phyloP scores from a whole-genome alignment of 148 eudicot genomes.

The Arbutus unedo region DNA sequence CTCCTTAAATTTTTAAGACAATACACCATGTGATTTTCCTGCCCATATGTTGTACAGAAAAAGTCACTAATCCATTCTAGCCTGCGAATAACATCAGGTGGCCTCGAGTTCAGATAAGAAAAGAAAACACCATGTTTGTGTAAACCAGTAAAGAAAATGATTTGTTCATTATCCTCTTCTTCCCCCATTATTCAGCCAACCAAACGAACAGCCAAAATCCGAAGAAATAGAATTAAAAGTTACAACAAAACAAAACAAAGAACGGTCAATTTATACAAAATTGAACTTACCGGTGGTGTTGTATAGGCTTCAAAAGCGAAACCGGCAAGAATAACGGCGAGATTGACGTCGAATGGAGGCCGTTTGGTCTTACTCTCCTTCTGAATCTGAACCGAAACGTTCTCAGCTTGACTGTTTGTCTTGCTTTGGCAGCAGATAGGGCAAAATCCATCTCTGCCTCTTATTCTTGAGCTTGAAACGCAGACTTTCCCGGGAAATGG shows the following conservation, averaged over 20 bases:
- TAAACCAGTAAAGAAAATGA: too few species aligned
- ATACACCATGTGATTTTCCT: too few species aligned
- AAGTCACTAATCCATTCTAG: too few species aligned
- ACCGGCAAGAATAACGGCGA: conserved; percentile 94
- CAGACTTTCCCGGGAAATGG: conserved; percentile 27
- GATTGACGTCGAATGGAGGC: conserved; percentile 74
- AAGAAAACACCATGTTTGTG: not conserved
- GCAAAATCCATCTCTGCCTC: conserved; percentile 13
- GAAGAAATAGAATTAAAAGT: not conserved
- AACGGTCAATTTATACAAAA: not conserved
- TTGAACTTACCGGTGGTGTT: conserved; percentile 58
- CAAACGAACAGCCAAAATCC: not conserved
- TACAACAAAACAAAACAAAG: not conserved
- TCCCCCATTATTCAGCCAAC: not conserved
- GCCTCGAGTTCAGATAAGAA: not conserved
- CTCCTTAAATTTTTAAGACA: too few species aligned
- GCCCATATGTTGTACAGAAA: too few species aligned
- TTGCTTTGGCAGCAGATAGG: conserved; percentile 27
- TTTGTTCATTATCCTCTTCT: not conserved
- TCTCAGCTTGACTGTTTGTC: conserved; percentile 30
- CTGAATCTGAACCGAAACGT: conserved; percentile 22
- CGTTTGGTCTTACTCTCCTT: conserved; percentile 28
- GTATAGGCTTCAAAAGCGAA: conserved; percentile 96
- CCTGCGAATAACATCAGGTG: too few species aligned
- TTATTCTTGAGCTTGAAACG: conserved; percentile 26